Conservation (phyloP, 2,329 filamentous ascomycete species). For the Trichoderma lentiforme region DNA sequence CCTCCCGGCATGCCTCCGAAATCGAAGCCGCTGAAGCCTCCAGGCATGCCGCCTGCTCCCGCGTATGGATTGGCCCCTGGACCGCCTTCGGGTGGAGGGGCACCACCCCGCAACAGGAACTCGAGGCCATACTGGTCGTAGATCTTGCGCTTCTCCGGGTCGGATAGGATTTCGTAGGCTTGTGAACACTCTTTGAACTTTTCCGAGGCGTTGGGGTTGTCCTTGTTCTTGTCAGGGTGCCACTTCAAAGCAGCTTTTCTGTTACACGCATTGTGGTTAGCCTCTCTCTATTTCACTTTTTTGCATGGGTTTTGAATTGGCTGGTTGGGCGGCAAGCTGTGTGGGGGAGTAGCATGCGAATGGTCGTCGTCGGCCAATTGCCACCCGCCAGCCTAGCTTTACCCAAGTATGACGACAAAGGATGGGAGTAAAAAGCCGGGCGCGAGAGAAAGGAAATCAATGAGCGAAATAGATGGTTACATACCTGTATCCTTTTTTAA, state of each 20-base stretch:
- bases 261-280: slow-evolving; percentile 35
- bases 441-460: not conserved
- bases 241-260: slow-evolving; percentile 87
- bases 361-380: not conserved
- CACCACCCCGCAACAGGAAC: slow-evolving; percentile 79
- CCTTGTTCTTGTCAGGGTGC: slow-evolving; percentile 98
- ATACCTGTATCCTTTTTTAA: slow-evolving; percentile 93
- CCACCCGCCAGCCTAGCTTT: slow-evolving; percentile 11
- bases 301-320: not conserved
- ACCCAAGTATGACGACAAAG: slow-evolving; percentile 14
- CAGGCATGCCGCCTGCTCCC: slow-evolving; percentile 54
- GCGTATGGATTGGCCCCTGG: slow-evolving; percentile 57
- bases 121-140: slow-evolving; percentile 96
- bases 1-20: slow-evolving; percentile 46
- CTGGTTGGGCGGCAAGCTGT: slow-evolving; percentile 11
- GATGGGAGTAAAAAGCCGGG: not conserved
- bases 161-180: slow-evolving; percentile 95
- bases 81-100: slow-evolving; percentile 59
- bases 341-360: slow-evolving; percentile 5
- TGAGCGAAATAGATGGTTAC: slow-evolving; percentile 27
- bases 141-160: slow-evolving; percentile 91
- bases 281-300: not conserved
- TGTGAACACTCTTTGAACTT: slow-evolving; percentile 99
- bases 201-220: slow-evolving; percentile 78
- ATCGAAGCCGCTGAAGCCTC: slow-evolving; percentile 51